Evolutionary conservation across 441 rosid species (phyloP).

Genomic region (Erysimum cheiri): DNA sequence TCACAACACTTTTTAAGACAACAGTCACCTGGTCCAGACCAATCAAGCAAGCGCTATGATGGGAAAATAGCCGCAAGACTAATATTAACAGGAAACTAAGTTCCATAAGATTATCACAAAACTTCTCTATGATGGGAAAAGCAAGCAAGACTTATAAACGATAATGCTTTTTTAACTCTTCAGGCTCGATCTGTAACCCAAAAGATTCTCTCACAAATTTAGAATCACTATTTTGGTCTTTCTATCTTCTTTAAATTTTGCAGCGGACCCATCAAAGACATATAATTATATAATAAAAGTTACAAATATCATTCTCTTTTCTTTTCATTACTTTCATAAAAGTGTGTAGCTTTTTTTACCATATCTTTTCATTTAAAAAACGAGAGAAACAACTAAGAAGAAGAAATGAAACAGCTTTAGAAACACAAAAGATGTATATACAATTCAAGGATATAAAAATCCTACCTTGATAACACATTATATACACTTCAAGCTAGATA

Average conservation of each 20-base stretch:
- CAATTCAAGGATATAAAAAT: not conserved
- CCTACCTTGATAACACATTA: conserved; percentile 26
- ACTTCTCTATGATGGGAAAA: not conserved
- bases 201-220: conserved; percentile 14
- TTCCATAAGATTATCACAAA: no score
- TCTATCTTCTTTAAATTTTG: not conserved
- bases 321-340: conserved; percentile 58
- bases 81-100: no score
- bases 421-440: conserved; percentile 1
- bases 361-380: conserved; percentile 41
- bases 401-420: conserved; percentile 26
- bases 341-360: conserved; percentile 61
- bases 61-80: not conserved
- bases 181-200: conserved; percentile 9
- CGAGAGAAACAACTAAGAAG: conserved; percentile 23
- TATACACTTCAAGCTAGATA: conserved; percentile 21
- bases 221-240: conserved; percentile 26
- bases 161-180: not conserved
- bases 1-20: conserved; percentile 31
- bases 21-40: conserved; percentile 27
- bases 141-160: not conserved
- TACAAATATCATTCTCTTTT: conserved; percentile 42
- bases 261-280: conserved; percentile 35
- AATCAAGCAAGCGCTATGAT: conserved; percentile 30
- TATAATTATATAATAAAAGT: conserved; percentile 7